These are phyloP conservation scores for Luffa aegyptiaca DNA, from an alignment of 306 rosid species.

Conservation along the genomic window DNA sequence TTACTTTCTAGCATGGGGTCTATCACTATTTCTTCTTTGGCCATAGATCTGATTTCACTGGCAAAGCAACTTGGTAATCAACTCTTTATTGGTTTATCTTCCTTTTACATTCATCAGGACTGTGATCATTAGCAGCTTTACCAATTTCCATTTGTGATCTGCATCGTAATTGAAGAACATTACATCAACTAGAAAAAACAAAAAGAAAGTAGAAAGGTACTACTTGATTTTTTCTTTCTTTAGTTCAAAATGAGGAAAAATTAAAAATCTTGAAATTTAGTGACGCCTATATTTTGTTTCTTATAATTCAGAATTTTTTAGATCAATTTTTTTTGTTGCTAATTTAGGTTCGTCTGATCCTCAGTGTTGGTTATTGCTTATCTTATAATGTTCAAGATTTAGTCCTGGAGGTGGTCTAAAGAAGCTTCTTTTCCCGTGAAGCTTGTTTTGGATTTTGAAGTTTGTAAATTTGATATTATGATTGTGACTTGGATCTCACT, in stretches of 20 bases:
- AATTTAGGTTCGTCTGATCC: neutral
- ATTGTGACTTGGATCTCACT: neutral
- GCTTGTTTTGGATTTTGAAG: conserved; percentile 17
- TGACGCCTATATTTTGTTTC: too few species aligned
- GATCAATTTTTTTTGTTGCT: neutral
- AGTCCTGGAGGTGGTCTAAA: neutral
- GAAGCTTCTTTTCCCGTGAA: conserved; percentile 7
- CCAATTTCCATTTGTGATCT: neutral
- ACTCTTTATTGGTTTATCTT: neutral
- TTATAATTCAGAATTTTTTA: neutral
- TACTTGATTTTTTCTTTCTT: neutral
- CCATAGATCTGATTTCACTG: neutral
- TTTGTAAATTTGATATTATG: neutral
- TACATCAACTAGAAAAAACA: neutral
- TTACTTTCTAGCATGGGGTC: neutral
- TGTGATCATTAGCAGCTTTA: neutral
- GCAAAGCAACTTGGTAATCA: neutral
- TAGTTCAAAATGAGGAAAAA: too few species aligned
- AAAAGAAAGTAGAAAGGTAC: neutral
- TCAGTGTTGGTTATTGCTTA: neutral
- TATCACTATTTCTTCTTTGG: neutral
- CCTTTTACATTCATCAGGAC: neutral
- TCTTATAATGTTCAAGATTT: neutral
- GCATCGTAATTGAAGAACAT: neutral
- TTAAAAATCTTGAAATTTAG: too few species aligned